Evolutionary conservation across 1,139 yeast genomes (phyloP).

Genomic region (Suhomyces wounanorum): DNA sequence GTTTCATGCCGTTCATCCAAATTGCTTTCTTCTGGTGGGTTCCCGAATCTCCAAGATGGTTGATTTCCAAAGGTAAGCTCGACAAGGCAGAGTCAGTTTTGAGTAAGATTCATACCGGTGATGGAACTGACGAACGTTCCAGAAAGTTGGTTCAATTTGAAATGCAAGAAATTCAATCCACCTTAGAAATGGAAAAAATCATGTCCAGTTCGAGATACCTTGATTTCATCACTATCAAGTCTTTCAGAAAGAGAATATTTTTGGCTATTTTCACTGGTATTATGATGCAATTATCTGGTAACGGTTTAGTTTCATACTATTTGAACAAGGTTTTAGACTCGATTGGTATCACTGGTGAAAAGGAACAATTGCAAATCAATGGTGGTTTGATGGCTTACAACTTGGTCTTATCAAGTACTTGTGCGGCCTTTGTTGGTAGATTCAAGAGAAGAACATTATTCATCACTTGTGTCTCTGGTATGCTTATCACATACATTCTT

Average conservation of each 20-base stretch:
- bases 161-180: constrained; percentile 45
- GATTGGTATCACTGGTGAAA: constrained; percentile 48
- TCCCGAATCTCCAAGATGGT: constrained; percentile 53
- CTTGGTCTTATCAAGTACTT: constrained; percentile 34
- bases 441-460: constrained; percentile 51
- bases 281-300: constrained; percentile 53
- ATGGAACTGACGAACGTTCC: constrained; percentile 30
- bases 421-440: constrained; percentile 31
- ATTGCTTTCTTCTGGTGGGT: constrained; percentile 33
- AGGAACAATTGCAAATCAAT: constrained; percentile 49
- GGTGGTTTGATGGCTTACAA: constrained; percentile 47
- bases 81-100: constrained; percentile 38
- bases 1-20: constrained; percentile 32
- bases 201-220: constrained; percentile 28
- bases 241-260: constrained; percentile 49
- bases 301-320: constrained; percentile 55
- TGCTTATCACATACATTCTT: constrained; percentile 41
- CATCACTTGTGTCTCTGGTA: constrained; percentile 34
- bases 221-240: constrained; percentile 37
- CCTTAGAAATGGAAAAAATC: constrained; percentile 37
- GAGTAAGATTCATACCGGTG: constrained; percentile 43
- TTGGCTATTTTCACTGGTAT: constrained; percentile 34
- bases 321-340: constrained; percentile 48
- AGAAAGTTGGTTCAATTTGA: constrained; percentile 44
- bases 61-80: constrained; percentile 37